Evolutionary conservation across 2,329 filamentous ascomycete species (phyloP), one percentile per base, ranked within the genome.

Genomic region (Pseudogymnoascus sp.): DNA sequence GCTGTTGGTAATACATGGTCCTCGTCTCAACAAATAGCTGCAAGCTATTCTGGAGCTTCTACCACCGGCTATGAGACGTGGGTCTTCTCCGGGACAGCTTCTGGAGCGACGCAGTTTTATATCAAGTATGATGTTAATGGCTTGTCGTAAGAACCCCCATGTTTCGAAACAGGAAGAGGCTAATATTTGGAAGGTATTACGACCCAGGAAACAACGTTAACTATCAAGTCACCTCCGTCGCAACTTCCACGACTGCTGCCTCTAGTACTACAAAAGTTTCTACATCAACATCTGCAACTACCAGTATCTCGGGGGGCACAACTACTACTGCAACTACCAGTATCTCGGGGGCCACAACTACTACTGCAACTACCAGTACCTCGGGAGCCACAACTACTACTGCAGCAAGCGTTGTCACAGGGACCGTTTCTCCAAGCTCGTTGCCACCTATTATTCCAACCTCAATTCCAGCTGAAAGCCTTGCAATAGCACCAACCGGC

Each of bases 61-160:
- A 60, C 59, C 19, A 67, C 22, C 28, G 67, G 67, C 16, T 71
- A 66, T 41, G 68, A 71, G 60, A 68, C 64, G 4, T 71, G 69
- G 69, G 58, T 33, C 12, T 71, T 71, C 60, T 69, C 68, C 3
- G 67, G 69, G 8, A 66, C 60, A 39, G 69, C 67, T 28, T 58
- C 64, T n/a, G 69, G 69, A 23, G 69, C 68, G 12, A 70, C 69
- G 5, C 67, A 71, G 45, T 67, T 71, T 28, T 69, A 71, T 60
- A 69, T 71, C 62, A 66, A 64, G 55, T 71, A 71, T 49, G 67
- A 69, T 64, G 67, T 71, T n/a, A 67, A 62, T 22, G 68, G 69
- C n/a, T 65, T 22, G 12, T 68, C 65, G 38, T 22, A 41, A 5
- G 38, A 41, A 41, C 23, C 16, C 28, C 30, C 52, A 70, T 66